phyloP scores from a whole-genome alignment of 768 basidiomycete species.

The Suillus americanus region DNA sequence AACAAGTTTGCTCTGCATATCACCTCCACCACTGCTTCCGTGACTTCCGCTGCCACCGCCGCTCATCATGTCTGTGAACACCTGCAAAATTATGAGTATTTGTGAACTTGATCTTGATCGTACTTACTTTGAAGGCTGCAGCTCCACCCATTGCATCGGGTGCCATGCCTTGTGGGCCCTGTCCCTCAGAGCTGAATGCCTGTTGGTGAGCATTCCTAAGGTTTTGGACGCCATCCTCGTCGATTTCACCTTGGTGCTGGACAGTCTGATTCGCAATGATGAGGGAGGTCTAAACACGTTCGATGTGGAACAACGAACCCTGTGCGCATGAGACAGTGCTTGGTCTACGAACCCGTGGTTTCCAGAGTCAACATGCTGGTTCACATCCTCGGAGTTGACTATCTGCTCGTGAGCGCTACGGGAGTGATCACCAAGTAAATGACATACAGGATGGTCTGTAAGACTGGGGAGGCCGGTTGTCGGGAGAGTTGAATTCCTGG shows the following conservation, averaged over 20 bases:
- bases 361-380: constrained; percentile 48
- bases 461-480: constrained; percentile 35
- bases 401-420: constrained; percentile 11
- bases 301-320: constrained; percentile 34
- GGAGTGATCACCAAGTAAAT: constrained; percentile 3
- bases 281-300: neutral
- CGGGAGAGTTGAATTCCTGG: constrained; percentile 57
- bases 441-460: constrained; percentile 25
- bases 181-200: constrained; percentile 45
- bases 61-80: constrained; percentile 36
- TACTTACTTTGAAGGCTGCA: constrained; percentile 66
- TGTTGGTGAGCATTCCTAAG: constrained; percentile 49
- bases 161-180: constrained; percentile 50
- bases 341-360: constrained; percentile 43
- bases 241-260: constrained; percentile 54
- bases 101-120: too few relatives aligned
- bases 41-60: constrained; percentile 37
- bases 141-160: constrained; percentile 72
- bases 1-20: constrained; percentile 66
- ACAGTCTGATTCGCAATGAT: neutral
- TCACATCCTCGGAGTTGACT: constrained; percentile 69
- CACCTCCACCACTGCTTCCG: constrained; percentile 36
- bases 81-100: constrained; percentile 42
- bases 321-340: constrained; percentile 51
- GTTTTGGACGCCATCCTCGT: constrained; percentile 60